Evolutionary conservation across 2,329 filamentous ascomycete genomes (phyloP), one percentile per base, ranked within the genome.

Genomic region (Penicillium fuscoglaucum): DNA sequence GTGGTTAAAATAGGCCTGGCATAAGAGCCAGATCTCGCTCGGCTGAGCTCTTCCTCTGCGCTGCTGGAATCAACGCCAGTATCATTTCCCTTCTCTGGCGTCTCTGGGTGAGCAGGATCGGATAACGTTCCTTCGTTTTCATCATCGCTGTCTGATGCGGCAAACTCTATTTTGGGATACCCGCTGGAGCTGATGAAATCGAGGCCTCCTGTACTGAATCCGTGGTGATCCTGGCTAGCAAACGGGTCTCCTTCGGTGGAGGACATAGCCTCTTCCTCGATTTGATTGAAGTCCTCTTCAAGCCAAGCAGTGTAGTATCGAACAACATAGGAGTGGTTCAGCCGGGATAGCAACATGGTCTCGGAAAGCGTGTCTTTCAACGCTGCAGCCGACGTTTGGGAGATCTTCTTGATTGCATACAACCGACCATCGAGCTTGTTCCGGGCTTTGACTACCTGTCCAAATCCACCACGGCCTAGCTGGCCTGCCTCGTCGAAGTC

Each of bases 341-440:
- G 83, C 59, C 91, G 87, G n/a, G 93, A 96, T 17, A 99, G 81
- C 9, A 98, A 79, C 72, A 93, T 89, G 41, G 97, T 93, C 70
- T 96, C 90, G 0, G 90, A 93, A 40, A 98, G 80, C 58, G 90
- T 90, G 58, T 79, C 78, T 59, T 80, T 78, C 52, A 83, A 69
- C 6, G 82, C 80, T 12, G 87, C 83, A 28, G 89, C 84, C 1
- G 91, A 91, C 52, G 88, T 88, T 66, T 95, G 90, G 1, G 87
- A 91, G 61, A 99, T 95, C 73, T 98, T 97, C 74, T 99, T 99
- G 72, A 99, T 90, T 19, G 95, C 95, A 75, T 98, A 99, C 44
- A 96, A 88, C 58, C 93, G 90, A 0, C 91, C 91, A 72, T 98
- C 95, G 4, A 97, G 85, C 77, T 95, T 96, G 74, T 96, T 96